Evolutionary conservation across 176 grass and related monocot genomes (phyloP).

Genomic region (Carex littledalei): DNA sequence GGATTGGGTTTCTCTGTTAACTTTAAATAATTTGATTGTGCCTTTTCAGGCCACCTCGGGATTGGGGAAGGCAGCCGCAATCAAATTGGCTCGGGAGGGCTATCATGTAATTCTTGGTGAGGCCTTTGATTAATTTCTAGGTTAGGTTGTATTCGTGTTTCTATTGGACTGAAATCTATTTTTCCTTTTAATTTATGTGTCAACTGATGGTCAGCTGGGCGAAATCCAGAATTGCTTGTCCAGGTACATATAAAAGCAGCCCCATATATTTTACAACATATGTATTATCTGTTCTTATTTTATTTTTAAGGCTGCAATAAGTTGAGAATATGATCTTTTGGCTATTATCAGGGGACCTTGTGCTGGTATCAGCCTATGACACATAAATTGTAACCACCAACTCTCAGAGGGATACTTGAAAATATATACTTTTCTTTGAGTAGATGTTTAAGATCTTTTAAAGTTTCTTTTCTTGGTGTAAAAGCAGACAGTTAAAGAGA

Average conservation of each 20-base stretch:
- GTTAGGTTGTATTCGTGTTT: neutral
- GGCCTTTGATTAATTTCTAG: constrained; percentile 14
- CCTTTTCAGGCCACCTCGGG: constrained; percentile 67
- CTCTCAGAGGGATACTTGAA: neutral
- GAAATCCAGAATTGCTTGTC: constrained; percentile 33
- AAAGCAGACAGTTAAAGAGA: constrained; percentile 50
- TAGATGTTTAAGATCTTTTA: neutral
- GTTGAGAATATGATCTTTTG: neutral
- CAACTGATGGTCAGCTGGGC: constrained; percentile 42
- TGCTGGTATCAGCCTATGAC: neutral
- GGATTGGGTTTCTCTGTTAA: neutral
- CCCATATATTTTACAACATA: neutral
- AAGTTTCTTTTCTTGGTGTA: constrained; percentile 12
- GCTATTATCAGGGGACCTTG: neutral
- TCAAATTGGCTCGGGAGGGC: constrained; percentile 54
- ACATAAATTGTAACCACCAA: neutral
- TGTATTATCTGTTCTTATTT: constrained; percentile 7
- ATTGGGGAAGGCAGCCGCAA: constrained; percentile 51
- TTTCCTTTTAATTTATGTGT: neutral
- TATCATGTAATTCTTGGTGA: constrained; percentile 75
- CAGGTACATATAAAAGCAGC: constrained; percentile 36
- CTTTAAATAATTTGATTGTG: neutral
- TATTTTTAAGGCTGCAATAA: neutral
- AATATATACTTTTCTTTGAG: neutral
- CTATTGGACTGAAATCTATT: neutral